Conservation (phyloP, 805 yeast genomes). For the Kluyveromyces starmeri region DNA sequence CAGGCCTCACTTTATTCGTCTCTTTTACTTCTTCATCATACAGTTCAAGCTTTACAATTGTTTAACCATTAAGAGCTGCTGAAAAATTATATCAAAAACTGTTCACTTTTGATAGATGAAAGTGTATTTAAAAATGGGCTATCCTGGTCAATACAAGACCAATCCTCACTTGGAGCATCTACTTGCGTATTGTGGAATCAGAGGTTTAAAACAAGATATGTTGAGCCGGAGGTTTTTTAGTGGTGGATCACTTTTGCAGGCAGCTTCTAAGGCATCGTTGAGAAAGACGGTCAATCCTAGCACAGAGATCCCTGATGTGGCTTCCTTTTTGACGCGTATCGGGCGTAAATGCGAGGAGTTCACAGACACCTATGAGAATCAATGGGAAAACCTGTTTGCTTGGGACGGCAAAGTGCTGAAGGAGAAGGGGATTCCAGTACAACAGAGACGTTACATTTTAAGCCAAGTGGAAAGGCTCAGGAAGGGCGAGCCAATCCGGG, state of each 20-base stretch:
- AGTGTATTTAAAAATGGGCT: too few species aligned
- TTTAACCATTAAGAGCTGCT: too few species aligned
- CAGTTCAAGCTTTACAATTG: too few species aligned
- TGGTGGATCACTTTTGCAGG: slow-evolving; percentile 6
- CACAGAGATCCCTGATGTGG: slow-evolving; percentile 52
- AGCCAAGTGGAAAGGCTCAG: slow-evolving; percentile 62
- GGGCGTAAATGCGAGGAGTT: slow-evolving; percentile 71
- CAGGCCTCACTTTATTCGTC: too few species aligned
- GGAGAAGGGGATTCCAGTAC: slow-evolving; percentile 65
- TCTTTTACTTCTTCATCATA: too few species aligned
- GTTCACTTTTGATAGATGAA: too few species aligned
- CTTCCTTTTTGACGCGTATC: slow-evolving; percentile 62
- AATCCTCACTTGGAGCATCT: too few species aligned
- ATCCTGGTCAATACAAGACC: too few species aligned
- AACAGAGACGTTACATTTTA: slow-evolving; percentile 63
- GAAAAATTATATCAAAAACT: too few species aligned
- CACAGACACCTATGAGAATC: slow-evolving; percentile 57
- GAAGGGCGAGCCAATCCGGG: slow-evolving; percentile 43
- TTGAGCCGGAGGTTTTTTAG: slow-evolving; percentile 11
- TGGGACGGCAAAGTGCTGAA: slow-evolving; percentile 51
- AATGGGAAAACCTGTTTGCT: slow-evolving; percentile 58
- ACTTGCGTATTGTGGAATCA: too few species aligned
- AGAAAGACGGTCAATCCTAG: slow-evolving; percentile 42
- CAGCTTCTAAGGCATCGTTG: slow-evolving; percentile 8
- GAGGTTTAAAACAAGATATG: too few species aligned